Evolutionary conservation across 2,329 filamentous ascomycete genomes (phyloP).

Genomic region (Pseudogymnoascus sp.): DNA sequence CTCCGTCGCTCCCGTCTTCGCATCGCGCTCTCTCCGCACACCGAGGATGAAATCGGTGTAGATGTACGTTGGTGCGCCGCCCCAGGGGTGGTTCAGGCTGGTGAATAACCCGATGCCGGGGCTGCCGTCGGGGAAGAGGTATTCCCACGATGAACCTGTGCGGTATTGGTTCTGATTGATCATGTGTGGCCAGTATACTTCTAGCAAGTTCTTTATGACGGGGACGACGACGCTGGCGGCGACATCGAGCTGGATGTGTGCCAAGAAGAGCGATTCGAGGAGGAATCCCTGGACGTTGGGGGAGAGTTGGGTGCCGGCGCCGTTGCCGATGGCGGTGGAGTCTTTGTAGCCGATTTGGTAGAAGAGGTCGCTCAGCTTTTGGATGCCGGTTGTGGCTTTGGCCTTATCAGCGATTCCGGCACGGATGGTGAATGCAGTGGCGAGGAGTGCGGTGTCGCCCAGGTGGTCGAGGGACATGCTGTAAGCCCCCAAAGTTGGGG

Average conservation of each 20-base stretch:
- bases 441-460: constrained; percentile 29
- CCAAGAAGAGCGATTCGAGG: constrained; percentile 31
- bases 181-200: constrained; percentile 37
- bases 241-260: constrained; percentile 22
- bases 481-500: constrained; percentile 27
- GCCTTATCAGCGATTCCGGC: constrained; percentile 30
- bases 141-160: constrained; percentile 40
- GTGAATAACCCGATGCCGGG: constrained; percentile 39
- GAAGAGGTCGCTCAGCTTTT: constrained; percentile 27
- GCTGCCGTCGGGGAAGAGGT: constrained; percentile 32
- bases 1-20: background rate
- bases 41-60: constrained; percentile 33
- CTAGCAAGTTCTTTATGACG: constrained; percentile 26
- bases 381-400: constrained; percentile 26
- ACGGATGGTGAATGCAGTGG: constrained; percentile 30
- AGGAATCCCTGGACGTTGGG: constrained; percentile 42
- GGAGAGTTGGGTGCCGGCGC: constrained; percentile 29
- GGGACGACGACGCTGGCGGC: constrained; percentile 9
- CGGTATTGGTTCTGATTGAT: constrained; percentile 30
- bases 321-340: constrained; percentile 17
- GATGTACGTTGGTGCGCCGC: constrained; percentile 39
- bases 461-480: constrained; percentile 23
- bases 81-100: constrained; percentile 38
- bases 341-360: constrained; percentile 34
- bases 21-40: constrained; percentile 17